phyloP scores from a whole-genome alignment of 768 basidiomycete species.

The Hygrophorus pudorinus region DNA sequence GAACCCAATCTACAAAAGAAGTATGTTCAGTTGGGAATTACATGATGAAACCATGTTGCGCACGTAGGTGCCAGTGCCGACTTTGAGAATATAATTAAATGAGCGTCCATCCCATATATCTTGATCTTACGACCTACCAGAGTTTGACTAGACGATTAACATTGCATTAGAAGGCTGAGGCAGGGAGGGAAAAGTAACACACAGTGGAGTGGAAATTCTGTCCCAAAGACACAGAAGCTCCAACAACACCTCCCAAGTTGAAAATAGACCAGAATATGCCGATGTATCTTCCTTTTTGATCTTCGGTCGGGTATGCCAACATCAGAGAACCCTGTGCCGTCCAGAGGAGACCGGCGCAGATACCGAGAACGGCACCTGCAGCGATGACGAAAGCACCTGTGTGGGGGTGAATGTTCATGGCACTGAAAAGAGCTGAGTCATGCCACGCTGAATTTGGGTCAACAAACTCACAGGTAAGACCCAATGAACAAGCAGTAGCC shows the following conservation, averaged over 20 bases:
- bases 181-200: conserved; percentile 19
- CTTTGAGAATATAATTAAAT: too few species aligned
- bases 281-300: conserved; percentile 68
- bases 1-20: conserved; percentile 54
- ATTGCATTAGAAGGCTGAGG: conserved; percentile 17
- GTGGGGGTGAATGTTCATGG: conserved; percentile 56
- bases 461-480: conserved; percentile 51
- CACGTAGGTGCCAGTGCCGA: conserved; percentile 70
- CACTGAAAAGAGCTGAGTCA: conserved; percentile 27
- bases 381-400: conserved; percentile 58
- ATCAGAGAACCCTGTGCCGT: conserved; percentile 80
- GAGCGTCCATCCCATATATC: too few species aligned
- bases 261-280: conserved; percentile 81
- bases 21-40: not conserved
- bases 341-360: conserved; percentile 68
- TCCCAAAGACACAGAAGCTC: conserved; percentile 64
- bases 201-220: conserved; percentile 58
- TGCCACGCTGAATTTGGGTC: not conserved
- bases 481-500: conserved; percentile 75
- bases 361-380: conserved; percentile 62
- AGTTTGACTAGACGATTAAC: conserved; percentile 6
- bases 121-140: conserved; percentile 11
- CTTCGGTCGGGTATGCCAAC: conserved; percentile 75
- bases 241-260: conserved; percentile 73
- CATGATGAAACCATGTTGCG: conserved; percentile 14